Percentiles rank a stretch among this genome's conserved stretches.
These are phyloP conservation scores for Penstemon eatonii DNA, from an alignment of 257 asterid species.

Conservation along the genomic window DNA sequence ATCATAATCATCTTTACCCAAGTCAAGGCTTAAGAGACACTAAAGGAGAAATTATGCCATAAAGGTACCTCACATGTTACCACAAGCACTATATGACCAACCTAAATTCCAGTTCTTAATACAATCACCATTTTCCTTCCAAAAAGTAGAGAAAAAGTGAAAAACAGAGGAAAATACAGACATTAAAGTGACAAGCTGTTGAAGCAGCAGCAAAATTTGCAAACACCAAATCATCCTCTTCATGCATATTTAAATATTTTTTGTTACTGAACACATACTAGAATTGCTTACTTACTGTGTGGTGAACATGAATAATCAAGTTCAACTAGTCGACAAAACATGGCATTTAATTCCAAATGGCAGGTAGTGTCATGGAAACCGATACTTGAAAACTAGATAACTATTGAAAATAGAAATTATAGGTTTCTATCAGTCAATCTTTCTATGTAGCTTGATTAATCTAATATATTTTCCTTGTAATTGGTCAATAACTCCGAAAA, in stretches of 20 bases:
- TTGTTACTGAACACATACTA: not conserved
- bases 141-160: no score
- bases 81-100: not conserved
- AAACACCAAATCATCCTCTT: not conserved
- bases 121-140: not conserved
- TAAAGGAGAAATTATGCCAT: not conserved
- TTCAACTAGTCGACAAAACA: not conserved
- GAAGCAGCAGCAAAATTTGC: not conserved
- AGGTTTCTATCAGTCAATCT: not conserved
- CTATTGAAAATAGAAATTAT: no score
- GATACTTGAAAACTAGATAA: not conserved
- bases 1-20: not conserved
- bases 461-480: not conserved
- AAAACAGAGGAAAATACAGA: no score
- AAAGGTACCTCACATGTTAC: conserved; percentile 1
- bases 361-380: not conserved
- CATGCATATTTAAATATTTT: not conserved
- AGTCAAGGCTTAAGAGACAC: not conserved
- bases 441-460: not conserved
- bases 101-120: not conserved
- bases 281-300: conserved; percentile 10
- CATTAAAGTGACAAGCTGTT: no score
- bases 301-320: not conserved
- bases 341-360: no score
- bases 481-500: conserved; percentile 16